Percentiles rank a stretch among this genome's conserved stretches.
Evolutionary conservation across 176 grass and related monocot species (phyloP).

Genomic region (Hordeum marinum): DNA sequence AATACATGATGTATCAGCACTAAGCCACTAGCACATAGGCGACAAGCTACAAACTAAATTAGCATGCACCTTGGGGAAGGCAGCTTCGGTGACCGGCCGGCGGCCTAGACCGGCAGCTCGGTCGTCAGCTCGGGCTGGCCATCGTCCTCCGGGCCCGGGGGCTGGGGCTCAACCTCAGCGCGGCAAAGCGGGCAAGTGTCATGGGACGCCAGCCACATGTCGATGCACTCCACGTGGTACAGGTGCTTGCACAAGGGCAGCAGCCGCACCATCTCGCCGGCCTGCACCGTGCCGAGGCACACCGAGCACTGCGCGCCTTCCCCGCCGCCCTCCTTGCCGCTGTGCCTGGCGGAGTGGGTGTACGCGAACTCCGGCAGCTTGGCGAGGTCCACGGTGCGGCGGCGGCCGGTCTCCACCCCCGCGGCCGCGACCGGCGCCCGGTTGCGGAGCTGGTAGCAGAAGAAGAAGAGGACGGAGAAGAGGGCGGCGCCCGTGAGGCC

Average conservation of each 20-base stretch:
- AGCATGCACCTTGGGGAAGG: background rate
- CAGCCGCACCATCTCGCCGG: slow-evolving; percentile 38
- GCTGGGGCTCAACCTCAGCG: background rate
- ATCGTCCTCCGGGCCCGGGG: background rate
- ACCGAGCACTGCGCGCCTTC: slow-evolving; percentile 35
- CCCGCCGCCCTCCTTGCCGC: background rate
- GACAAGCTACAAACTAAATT: background rate
- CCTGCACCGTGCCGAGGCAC: slow-evolving; percentile 30
- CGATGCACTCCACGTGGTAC: slow-evolving; percentile 53
- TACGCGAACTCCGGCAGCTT: slow-evolving; percentile 39
- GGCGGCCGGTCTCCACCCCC: background rate
- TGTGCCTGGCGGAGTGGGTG: slow-evolving; percentile 8
- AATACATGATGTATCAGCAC: background rate
- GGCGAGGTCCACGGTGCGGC: slow-evolving; percentile 17
- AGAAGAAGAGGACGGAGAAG: slow-evolving; percentile 22
- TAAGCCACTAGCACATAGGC: background rate
- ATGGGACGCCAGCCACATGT: slow-evolving; percentile 43
- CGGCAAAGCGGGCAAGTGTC: slow-evolving; percentile 40
- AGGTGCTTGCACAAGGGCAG: slow-evolving; percentile 40
- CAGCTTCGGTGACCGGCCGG: background rate
- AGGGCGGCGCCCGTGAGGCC: slow-evolving; percentile 16
- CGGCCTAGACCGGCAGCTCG: slow-evolving; percentile 7
- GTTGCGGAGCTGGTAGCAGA: slow-evolving; percentile 14
- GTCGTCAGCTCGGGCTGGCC: background rate
- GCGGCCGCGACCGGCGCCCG: slow-evolving; percentile 15